Evolutionary conservation across 495 filamentous ascomycete species (phyloP).

Genomic region (Penicillium pulvis): DNA sequence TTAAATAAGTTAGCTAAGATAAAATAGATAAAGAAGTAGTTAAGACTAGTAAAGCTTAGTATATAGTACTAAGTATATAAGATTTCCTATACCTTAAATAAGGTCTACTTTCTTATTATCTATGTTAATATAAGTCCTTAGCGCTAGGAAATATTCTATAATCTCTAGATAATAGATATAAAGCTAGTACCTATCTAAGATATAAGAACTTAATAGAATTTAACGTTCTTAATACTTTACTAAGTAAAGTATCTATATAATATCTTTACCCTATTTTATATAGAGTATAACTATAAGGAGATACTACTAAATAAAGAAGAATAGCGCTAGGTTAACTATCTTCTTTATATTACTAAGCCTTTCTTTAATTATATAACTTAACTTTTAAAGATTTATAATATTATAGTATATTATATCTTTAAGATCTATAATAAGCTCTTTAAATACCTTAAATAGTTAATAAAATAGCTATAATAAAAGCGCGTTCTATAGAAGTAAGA

Average conservation of each 20-base stretch:
- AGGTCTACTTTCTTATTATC: conserved; percentile 12
- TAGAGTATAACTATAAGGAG: conserved; percentile 12
- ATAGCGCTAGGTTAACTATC: conserved; percentile 27
- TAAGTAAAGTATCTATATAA: conserved; percentile 16
- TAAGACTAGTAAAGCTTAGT: no score
- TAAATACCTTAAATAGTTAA: conserved; percentile 10
- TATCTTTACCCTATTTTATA: conserved; percentile 16
- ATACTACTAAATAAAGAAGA: conserved; percentile 15
- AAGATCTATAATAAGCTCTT: conserved; percentile 23
- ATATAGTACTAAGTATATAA: neutral
- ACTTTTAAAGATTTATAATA: conserved; percentile 19
- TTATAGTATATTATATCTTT: conserved; percentile 21
- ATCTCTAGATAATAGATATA: neutral
- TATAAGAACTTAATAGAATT: conserved; percentile 8
- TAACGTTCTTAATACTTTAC: conserved; percentile 19
- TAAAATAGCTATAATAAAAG: no score
- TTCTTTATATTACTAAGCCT: conserved; percentile 13
- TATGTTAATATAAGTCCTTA: conserved; percentile 18
- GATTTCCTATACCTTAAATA: conserved; percentile 17
- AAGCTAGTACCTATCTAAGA: conserved; percentile 28
- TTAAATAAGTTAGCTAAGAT: no score
- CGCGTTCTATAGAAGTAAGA: conserved; percentile 10
- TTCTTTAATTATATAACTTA: conserved; percentile 19
- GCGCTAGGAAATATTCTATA: conserved; percentile 12
- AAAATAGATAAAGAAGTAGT: no score